Evolutionary conservation across 768 basidiomycete species (phyloP).

Genomic region (Termitomyces sp.): DNA sequence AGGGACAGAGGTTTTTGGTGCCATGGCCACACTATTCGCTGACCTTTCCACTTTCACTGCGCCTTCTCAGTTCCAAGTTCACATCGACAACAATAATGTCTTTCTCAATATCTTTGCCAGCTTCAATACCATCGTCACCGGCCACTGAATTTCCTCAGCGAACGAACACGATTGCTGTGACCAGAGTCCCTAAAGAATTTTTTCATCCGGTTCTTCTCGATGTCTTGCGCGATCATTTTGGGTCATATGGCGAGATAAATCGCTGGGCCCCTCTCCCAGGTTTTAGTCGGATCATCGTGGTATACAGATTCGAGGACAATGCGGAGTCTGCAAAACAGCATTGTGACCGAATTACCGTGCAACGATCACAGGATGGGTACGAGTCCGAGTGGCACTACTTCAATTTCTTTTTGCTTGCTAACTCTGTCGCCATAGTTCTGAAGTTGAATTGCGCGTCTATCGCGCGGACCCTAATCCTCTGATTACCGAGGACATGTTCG

Average conservation of each 20-base stretch:
- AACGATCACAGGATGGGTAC: slow-evolving; percentile 46
- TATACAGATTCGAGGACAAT: slow-evolving; percentile 59
- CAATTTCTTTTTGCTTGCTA: slow-evolving; percentile 5
- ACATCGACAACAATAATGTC: neutral
- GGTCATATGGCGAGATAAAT: slow-evolving; percentile 73
- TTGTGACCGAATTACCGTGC: slow-evolving; percentile 61
- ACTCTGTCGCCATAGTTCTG: slow-evolving; percentile 29
- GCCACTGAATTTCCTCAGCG: slow-evolving; percentile 17
- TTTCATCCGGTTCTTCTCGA: slow-evolving; percentile 68
- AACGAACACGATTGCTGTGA: slow-evolving; percentile 86
- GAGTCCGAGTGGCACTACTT: slow-evolving; percentile 19
- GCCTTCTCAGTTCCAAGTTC: neutral
- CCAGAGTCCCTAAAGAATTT: slow-evolving; percentile 69
- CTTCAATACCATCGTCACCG: slow-evolving; percentile 14
- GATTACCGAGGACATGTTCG: slow-evolving; percentile 25
- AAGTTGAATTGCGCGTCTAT: slow-evolving; percentile 59
- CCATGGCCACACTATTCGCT: neutral
- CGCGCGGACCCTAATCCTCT: slow-evolving; percentile 70
- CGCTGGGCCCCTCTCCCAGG: slow-evolving; percentile 85
- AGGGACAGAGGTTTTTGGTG: neutral
- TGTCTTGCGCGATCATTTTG: slow-evolving; percentile 69
- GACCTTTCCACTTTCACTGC: neutral
- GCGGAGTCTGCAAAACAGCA: slow-evolving; percentile 64
- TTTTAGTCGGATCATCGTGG: slow-evolving; percentile 79
- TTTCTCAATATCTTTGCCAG: slow-evolving; percentile 14